Evolutionary conservation across 2,329 filamentous ascomycete species (phyloP).

Genomic region (Tolypocladium nubicola): DNA sequence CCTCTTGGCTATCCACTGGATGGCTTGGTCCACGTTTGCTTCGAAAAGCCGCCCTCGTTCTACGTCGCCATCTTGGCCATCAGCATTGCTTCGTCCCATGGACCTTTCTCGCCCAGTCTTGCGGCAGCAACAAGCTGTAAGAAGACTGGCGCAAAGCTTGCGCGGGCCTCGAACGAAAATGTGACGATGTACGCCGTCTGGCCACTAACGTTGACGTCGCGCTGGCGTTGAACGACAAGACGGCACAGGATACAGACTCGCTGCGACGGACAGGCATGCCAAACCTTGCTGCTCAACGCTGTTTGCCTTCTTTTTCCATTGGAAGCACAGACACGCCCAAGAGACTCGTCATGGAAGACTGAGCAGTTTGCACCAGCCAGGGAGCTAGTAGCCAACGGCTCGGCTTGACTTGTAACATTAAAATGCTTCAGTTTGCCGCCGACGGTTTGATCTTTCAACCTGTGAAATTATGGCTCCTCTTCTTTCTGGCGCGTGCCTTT

Average conservation of each 20-base stretch:
- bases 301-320: too few relatives aligned
- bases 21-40: not conserved
- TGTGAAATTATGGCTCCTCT: too few relatives aligned
- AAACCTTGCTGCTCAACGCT: not conserved
- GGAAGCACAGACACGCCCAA: too few relatives aligned
- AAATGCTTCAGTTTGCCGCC: too few relatives aligned
- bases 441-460: too few relatives aligned
- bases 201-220: not conserved
- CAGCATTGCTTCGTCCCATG: not conserved
- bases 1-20: not conserved
- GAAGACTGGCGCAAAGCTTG: not conserved
- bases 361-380: too few relatives aligned
- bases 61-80: not conserved
- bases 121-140: not conserved
- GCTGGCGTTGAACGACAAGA: not conserved
- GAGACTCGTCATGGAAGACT: too few relatives aligned
- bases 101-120: not conserved
- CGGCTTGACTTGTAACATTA: too few relatives aligned
- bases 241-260: not conserved
- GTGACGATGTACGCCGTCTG: not conserved
- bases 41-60: not conserved
- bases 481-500: too few relatives aligned
- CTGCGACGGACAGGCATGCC: not conserved
- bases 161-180: not conserved
- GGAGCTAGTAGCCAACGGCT: too few relatives aligned